These are phyloP conservation scores for Eimeria brunetti DNA, from an alignment of 169 alveolate genomes.

Conservation along the genomic window DNA sequence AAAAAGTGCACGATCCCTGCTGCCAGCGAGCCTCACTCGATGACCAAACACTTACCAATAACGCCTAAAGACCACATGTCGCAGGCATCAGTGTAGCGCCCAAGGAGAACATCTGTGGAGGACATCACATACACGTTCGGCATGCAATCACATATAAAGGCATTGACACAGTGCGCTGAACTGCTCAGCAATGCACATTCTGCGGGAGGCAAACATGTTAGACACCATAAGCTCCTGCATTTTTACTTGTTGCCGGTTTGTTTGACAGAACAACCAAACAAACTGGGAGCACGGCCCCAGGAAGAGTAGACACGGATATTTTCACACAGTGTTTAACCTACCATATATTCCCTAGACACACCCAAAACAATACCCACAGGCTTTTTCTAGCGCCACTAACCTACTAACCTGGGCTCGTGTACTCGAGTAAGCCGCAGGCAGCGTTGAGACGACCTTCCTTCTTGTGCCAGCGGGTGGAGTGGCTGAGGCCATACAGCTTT, in stretches of 20 bases:
- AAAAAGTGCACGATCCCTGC: neutral
- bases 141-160: neutral
- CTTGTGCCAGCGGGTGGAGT: constrained; percentile 69
- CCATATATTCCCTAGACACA: neutral
- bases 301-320: neutral
- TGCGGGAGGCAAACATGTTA: neutral
- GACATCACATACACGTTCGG: neutral
- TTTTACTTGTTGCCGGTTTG: neutral
- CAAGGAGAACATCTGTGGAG: constrained; percentile 73
- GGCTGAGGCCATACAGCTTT: constrained; percentile 64
- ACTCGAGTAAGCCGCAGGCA: constrained; percentile 62
- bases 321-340: too few relatives aligned
- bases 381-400: neutral
- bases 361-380: neutral
- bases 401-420: constrained; percentile 66
- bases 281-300: too few relatives aligned
- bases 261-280: neutral
- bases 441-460: constrained; percentile 73
- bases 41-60: constrained; percentile 77
- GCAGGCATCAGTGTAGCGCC: constrained; percentile 81
- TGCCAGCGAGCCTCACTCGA: constrained; percentile 68
- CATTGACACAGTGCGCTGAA: neutral
- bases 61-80: constrained; percentile 86
- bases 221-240: neutral
- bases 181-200: neutral